These are phyloP conservation scores for Neophaeococcomyces mojaviensis DNA, from an alignment of 2,329 filamentous ascomycete species.

Conservation along the genomic window DNA sequence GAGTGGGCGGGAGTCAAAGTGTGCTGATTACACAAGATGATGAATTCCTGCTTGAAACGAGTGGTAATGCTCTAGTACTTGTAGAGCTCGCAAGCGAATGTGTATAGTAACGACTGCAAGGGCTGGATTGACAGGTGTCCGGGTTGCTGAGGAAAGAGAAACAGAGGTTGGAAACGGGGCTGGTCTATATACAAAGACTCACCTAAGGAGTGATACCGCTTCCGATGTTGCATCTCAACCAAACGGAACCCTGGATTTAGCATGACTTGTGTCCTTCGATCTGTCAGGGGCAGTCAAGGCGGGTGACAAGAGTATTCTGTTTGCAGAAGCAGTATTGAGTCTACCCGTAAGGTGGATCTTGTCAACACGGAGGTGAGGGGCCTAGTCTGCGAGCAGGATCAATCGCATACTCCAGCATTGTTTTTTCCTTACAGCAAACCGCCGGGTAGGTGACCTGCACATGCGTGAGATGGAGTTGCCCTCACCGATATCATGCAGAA, in stretches of 20 bases:
- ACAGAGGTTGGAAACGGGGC: slow-evolving; percentile 5
- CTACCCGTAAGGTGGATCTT: slow-evolving; percentile 7
- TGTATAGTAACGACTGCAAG: background rate
- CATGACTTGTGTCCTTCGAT: slow-evolving; percentile 1
- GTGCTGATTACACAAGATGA: background rate
- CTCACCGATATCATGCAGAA: background rate
- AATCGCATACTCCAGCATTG: background rate
- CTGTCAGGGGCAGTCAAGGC: slow-evolving; percentile 7
- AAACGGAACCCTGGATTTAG: slow-evolving; percentile 3
- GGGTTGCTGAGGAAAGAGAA: background rate
- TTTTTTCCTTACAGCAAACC: background rate
- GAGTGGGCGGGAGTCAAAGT: slow-evolving; percentile 5
- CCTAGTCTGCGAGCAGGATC: background rate
- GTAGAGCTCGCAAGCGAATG: slow-evolving; percentile 10
- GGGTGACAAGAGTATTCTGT: slow-evolving; percentile 4
- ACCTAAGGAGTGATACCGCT: slow-evolving; percentile 3
- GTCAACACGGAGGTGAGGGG: slow-evolving; percentile 1
- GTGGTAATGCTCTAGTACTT: slow-evolving; percentile 7
- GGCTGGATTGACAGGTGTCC: background rate
- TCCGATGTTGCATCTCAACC: slow-evolving; percentile 8
- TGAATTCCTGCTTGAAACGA: background rate
- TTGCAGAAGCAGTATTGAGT: slow-evolving; percentile 7
- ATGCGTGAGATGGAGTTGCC: slow-evolving; percentile 2
- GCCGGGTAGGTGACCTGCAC: background rate
- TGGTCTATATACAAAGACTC: slow-evolving; percentile 8